Conservation (phyloP, 2,329 filamentous ascomycete species). For the Graphilbum ipis-grandicollis region DNA sequence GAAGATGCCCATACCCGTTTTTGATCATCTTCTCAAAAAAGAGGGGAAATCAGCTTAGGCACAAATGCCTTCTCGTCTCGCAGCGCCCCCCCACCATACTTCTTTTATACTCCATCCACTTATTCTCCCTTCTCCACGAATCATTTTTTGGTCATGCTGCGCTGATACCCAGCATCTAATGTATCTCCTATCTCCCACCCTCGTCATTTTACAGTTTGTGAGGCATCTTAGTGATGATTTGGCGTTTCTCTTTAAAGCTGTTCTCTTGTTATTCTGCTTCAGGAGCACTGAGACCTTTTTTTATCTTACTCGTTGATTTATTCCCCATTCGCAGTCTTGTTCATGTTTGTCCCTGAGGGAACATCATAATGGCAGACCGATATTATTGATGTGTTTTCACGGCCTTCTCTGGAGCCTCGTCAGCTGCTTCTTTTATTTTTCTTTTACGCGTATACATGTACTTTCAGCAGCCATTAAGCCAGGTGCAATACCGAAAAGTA, state of each 20-base stretch:
- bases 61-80: too few species aligned
- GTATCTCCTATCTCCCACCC: constrained; percentile 20
- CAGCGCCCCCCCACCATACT: too few species aligned
- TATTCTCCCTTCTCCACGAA: neutral
- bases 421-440: too few species aligned
- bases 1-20: too few species aligned
- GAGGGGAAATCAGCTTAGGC: too few species aligned
- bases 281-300: too few species aligned
- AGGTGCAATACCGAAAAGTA: neutral
- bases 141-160: constrained; percentile 12
- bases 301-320: constrained; percentile 1
- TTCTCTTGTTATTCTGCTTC: neutral
- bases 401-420: neutral
- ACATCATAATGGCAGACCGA: too few species aligned
- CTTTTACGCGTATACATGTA: neutral
- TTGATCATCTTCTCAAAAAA: too few species aligned
- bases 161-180: constrained; percentile 44
- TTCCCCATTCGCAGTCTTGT: neutral
- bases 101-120: too few species aligned
- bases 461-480: neutral
- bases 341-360: neutral
- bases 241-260: constrained; percentile 3
- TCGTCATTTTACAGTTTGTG: constrained; percentile 3
- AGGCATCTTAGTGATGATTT: constrained; percentile 6
- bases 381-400: neutral